Conservation (phyloP, 495 filamentous ascomycete species). For the Tuber brumale region DNA sequence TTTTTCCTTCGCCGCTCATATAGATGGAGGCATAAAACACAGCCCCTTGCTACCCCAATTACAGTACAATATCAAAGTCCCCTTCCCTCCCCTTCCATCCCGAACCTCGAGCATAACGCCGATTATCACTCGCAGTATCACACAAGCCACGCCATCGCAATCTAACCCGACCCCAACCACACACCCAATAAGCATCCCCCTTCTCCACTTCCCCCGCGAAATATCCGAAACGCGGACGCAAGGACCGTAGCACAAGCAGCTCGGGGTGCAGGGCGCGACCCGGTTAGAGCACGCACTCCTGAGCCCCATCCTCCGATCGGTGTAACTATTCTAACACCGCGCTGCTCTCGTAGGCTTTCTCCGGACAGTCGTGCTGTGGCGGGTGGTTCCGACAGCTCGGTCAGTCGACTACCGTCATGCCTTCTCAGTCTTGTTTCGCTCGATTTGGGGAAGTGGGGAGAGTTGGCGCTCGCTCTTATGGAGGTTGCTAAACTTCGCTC, state of each 20-base stretch:
- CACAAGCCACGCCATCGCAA: background rate
- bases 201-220: background rate
- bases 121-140: background rate
- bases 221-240: background rate
- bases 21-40: too few species aligned
- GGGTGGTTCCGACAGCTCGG: background rate
- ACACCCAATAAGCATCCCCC: background rate
- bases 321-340: background rate
- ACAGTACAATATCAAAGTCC: background rate
- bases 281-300: background rate
- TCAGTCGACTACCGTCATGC: background rate
- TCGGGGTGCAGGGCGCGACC: background rate
- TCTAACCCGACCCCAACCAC: background rate
- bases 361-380: background rate
- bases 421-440: background rate
- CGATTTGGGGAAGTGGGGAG: background rate
- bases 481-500: background rate
- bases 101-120: background rate
- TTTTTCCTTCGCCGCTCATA: too few species aligned
- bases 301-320: background rate
- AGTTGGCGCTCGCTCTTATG: background rate
- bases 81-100: too few species aligned
- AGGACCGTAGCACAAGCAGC: background rate
- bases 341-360: background rate
- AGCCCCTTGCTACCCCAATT: background rate